A percentile compares a stretch with the other conserved stretches of the same genome.
These are phyloP conservation scores for Sphenostylis stenocarpa DNA, from an alignment of 306 rosid genomes.

Conservation along the genomic window DNA sequence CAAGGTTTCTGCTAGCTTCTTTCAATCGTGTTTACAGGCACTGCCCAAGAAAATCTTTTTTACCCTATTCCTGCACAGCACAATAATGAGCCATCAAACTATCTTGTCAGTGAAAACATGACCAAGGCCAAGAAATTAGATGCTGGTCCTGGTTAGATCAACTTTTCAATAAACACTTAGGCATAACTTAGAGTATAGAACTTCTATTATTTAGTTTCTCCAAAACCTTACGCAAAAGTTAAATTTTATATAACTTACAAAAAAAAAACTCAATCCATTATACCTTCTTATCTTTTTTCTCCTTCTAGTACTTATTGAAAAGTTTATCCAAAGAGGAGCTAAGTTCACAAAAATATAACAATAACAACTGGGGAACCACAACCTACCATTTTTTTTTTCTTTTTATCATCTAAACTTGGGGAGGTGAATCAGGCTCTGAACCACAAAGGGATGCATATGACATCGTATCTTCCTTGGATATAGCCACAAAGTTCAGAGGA, in stretches of 20 bases:
- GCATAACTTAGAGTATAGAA: not conserved
- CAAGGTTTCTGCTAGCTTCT: constrained; percentile 53
- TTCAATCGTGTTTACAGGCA: constrained; percentile 28
- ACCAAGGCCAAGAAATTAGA: not conserved
- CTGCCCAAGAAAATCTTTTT: constrained; percentile 37
- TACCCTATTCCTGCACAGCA: constrained; percentile 55
- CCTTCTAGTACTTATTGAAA: not conserved
- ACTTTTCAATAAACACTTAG: not conserved
- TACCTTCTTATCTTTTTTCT: not conserved
- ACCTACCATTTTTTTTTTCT: constrained; percentile 40
- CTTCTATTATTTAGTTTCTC: not conserved
- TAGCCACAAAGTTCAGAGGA: constrained; percentile 85
- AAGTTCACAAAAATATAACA: not conserved
- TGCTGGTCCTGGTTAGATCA: not conserved
- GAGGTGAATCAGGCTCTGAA: constrained; percentile 91
- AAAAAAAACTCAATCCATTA: not conserved
- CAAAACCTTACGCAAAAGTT: not conserved
- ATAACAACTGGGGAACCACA: not conserved
- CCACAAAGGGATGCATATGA: constrained; percentile 81
- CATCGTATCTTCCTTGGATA: constrained; percentile 89
- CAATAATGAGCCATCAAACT: not conserved
- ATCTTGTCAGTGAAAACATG: not conserved
- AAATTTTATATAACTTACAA: not conserved
- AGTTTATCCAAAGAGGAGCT: not conserved
- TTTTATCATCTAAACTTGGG: constrained; percentile 50